phyloP scores from a whole-genome alignment of 2,329 filamentous ascomycete species.

The Botrytis tulipae region DNA sequence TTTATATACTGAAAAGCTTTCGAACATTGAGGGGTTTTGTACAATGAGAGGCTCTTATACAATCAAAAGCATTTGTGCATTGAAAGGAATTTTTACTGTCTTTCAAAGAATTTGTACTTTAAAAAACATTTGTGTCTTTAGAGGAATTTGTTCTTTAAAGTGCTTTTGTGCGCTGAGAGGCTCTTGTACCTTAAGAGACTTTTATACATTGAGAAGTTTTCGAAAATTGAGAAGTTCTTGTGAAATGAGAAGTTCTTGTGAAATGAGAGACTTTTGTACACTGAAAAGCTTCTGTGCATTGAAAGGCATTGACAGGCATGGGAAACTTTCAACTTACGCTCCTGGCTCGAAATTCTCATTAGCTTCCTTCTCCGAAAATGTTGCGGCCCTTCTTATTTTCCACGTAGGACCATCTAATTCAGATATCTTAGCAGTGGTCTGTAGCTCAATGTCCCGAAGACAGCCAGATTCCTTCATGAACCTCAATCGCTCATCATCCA shows the following conservation, averaged over 20 bases:
- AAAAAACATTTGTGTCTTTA: not conserved
- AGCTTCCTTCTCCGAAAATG: constrained; percentile 28
- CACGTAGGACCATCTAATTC: constrained; percentile 22
- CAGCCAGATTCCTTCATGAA: constrained; percentile 25
- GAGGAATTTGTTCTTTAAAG: not conserved
- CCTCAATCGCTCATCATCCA: constrained; percentile 27
- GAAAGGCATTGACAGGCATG: not conserved
- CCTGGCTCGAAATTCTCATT: constrained; percentile 47
- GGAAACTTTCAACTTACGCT: constrained; percentile 49
- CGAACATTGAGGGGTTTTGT: not conserved
- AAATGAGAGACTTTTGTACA: constrained; percentile 19
- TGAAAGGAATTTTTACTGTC: no score
- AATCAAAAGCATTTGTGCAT: not conserved
- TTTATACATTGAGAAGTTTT: no score
- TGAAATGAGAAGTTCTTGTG: constrained; percentile 21
- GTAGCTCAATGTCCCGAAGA: constrained; percentile 24
- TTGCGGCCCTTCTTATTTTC: constrained; percentile 18
- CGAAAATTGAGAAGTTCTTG: no score
- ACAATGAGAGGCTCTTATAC: no score
- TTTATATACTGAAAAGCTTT: constrained; percentile 22
- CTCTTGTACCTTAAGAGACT: no score
- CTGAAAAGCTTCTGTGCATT: not conserved
- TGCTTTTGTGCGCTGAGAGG: constrained; percentile 22
- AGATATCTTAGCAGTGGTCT: constrained; percentile 4
- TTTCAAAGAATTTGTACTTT: no score